Percentiles rank a stretch among this genome's conserved stretches.
Evolutionary conservation across 164 flowering plant species (phyloP).

Genomic region (Aristolochia contorta): DNA sequence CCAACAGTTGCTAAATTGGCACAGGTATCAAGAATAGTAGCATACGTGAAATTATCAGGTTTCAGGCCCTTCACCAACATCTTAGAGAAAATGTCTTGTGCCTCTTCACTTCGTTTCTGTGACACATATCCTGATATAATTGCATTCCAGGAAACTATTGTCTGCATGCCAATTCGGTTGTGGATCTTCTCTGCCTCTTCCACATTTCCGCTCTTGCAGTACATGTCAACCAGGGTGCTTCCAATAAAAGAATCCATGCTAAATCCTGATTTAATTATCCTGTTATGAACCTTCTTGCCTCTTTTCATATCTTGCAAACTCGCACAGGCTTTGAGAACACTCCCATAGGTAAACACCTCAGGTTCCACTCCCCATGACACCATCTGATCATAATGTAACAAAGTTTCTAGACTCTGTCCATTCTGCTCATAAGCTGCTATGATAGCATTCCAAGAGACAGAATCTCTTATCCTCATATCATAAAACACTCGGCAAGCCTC

Average conservation of each 20-base stretch:
- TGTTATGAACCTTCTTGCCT: slow-evolving; percentile 56
- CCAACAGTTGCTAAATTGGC: slow-evolving; percentile 62
- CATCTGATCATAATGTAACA: slow-evolving; percentile 41
- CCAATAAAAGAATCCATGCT: slow-evolving; percentile 49
- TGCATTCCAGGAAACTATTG: slow-evolving; percentile 9
- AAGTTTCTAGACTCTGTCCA: slow-evolving; percentile 35
- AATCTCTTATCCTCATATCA: slow-evolving; percentile 54
- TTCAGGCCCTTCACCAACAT: slow-evolving; percentile 53
- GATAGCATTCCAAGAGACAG: slow-evolving; percentile 83
- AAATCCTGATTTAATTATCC: slow-evolving; percentile 57
- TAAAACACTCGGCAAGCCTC: slow-evolving; percentile 49
- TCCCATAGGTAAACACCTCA: slow-evolving; percentile 78
- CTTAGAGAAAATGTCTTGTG: slow-evolving; percentile 44
- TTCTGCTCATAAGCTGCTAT: slow-evolving; percentile 76
- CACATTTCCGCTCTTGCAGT: slow-evolving; percentile 57
- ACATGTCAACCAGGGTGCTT: slow-evolving; percentile 71
- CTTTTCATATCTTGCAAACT: slow-evolving; percentile 25
- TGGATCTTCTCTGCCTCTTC: slow-evolving; percentile 48
- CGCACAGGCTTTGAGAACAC: slow-evolving; percentile 70
- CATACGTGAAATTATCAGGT: slow-evolving; percentile 82
- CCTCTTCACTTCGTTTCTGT: slow-evolving; percentile 55
- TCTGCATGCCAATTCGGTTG: slow-evolving; percentile 29
- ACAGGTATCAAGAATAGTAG: slow-evolving; percentile 74
- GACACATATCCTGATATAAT: slow-evolving; percentile 5
- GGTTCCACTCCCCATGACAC: slow-evolving; percentile 51